Percentiles rank a stretch among this genome's conserved stretches.
Evolutionary conservation across 2,329 filamentous ascomycete species (phyloP).

Genomic region (Ophiocordyceps camponoti-leonardi): DNA sequence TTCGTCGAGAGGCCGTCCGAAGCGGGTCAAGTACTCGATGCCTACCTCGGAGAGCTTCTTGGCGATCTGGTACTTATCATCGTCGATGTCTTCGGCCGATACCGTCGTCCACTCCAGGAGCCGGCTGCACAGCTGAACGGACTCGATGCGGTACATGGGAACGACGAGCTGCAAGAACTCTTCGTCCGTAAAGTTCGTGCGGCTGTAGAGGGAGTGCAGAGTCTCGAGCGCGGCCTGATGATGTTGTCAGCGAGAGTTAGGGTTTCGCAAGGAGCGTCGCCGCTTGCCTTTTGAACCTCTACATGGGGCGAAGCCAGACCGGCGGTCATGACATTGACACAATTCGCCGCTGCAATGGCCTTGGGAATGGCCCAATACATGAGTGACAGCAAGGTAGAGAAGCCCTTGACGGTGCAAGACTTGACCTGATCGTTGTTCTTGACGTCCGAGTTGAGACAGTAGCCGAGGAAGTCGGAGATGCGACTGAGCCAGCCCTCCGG

Average conservation of each 20-base stretch:
- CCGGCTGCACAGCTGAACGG: constrained; percentile 52
- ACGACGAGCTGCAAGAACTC: constrained; percentile 66
- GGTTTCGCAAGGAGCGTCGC: background rate
- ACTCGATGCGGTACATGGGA: constrained; percentile 59
- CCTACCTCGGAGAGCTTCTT: constrained; percentile 86
- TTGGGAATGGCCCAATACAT: constrained; percentile 80
- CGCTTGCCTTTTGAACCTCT: constrained; percentile 50
- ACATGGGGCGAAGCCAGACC: constrained; percentile 54
- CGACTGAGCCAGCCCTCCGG: constrained; percentile 77
- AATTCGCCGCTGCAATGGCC: constrained; percentile 55
- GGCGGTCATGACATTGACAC: constrained; percentile 52
- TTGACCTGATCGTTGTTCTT: constrained; percentile 50
- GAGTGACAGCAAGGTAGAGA: constrained; percentile 61
- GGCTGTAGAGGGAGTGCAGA: constrained; percentile 65
- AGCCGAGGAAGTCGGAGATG: constrained; percentile 54
- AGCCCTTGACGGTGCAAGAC: constrained; percentile 54
- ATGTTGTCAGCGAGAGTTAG: background rate
- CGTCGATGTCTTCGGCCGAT: constrained; percentile 68
- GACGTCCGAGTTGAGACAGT: constrained; percentile 51
- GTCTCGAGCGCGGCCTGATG: constrained; percentile 59
- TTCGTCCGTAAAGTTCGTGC: constrained; percentile 55
- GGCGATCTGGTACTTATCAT: constrained; percentile 77
- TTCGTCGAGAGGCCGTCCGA: background rate
- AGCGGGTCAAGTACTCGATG: constrained; percentile 4
- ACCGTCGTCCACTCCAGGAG: constrained; percentile 69